phyloP scores from a whole-genome alignment of 2,329 filamentous ascomycete species.

The Alternaria solani region DNA sequence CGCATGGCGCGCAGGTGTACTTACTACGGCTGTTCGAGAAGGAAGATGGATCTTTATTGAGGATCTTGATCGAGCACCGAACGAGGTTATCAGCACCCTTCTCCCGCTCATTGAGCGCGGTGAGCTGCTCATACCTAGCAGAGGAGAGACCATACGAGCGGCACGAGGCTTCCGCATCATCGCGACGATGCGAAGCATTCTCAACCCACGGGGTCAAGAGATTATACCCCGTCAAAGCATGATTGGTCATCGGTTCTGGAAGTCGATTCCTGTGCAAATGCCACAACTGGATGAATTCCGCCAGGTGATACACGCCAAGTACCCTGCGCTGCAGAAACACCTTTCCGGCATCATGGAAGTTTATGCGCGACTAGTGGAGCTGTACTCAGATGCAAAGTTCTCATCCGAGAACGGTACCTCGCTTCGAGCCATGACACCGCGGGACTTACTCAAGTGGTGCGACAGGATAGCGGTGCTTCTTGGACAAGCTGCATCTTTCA shows the following conservation, averaged over 20 bases:
- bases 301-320: slow-evolving; percentile 74
- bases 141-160: slow-evolving; percentile 85
- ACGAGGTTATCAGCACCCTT: slow-evolving; percentile 91
- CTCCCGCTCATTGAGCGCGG: slow-evolving; percentile 90
- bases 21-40: slow-evolving; percentile 92
- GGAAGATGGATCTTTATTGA: slow-evolving; percentile 98
- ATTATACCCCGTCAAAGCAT: slow-evolving; percentile 72
- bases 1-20: slow-evolving; percentile 87
- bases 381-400: slow-evolving; percentile 56
- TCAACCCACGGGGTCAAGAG: slow-evolving; percentile 73
- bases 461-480: slow-evolving; percentile 75
- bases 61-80: slow-evolving; percentile 92
- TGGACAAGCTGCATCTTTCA: slow-evolving; percentile 66
- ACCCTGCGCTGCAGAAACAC: slow-evolving; percentile 71
- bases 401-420: slow-evolving; percentile 63
- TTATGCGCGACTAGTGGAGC: slow-evolving; percentile 56
- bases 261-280: slow-evolving; percentile 72
- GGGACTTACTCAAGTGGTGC: slow-evolving; percentile 93
- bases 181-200: slow-evolving; percentile 81
- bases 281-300: slow-evolving; percentile 75
- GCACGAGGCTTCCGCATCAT: slow-evolving; percentile 88
- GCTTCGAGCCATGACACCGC: slow-evolving; percentile 70
- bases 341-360: slow-evolving; percentile 65
- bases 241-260: slow-evolving; percentile 88
- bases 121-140: slow-evolving; percentile 88